A percentile compares a stretch with the other conserved stretches of the same genome.
These are phyloP conservation scores for Lactuca sativa DNA, from an alignment of 129 eudicot species.

Conservation along the genomic window DNA sequence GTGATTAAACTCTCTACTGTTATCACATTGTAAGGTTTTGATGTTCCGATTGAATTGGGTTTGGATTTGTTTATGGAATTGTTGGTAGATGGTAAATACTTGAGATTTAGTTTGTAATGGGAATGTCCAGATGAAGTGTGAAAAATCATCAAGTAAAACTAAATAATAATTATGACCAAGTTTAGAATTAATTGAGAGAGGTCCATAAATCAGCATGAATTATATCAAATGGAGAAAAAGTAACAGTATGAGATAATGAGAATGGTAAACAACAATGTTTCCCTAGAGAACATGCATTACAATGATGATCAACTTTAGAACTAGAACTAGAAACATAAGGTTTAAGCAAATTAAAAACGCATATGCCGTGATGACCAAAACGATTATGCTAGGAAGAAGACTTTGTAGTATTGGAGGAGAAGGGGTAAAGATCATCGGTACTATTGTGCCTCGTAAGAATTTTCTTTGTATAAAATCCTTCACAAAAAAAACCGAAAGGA, in stretches of 20 bases:
- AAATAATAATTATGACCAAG: no score
- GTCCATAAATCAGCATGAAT: not conserved
- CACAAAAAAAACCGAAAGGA: no score
- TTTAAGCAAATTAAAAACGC: not conserved
- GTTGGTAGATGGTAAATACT: no score
- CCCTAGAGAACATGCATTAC: not conserved
- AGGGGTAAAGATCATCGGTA: not conserved
- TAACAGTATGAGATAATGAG: not conserved
- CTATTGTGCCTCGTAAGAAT: no score
- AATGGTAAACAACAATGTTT: not conserved
- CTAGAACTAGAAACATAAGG: not conserved
- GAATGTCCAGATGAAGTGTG: no score
- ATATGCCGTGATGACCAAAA: not conserved
- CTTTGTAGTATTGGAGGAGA: not conserved
- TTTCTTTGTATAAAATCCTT: no score
- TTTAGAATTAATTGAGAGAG: not conserved
- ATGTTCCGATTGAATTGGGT: no score
- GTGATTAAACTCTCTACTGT: no score
- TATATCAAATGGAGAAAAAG: not conserved
- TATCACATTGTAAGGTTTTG: no score
- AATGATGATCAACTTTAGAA: not conserved
- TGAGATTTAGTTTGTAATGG: no score
- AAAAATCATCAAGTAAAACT: no score
- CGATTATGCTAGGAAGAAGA: not conserved
- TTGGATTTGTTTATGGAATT: no score